These are phyloP conservation scores for Aspergillus thermomutatus DNA, from an alignment of 2,329 filamentous ascomycete genomes.

Conservation along the genomic window DNA sequence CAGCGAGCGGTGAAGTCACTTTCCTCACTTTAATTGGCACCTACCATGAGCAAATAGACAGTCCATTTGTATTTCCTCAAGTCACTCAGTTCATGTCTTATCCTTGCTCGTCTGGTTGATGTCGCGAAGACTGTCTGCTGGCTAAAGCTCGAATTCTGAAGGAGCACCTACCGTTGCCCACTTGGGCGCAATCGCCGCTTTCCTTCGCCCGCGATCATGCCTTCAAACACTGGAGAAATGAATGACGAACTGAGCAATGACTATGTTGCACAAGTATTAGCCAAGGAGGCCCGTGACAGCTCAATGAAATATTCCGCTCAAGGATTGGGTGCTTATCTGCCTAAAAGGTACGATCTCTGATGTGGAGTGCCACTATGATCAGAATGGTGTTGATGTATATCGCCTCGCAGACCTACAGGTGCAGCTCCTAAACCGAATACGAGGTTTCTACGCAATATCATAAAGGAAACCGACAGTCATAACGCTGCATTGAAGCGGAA, in stretches of 20 bases:
- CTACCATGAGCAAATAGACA: not conserved
- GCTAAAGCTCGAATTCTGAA: not conserved
- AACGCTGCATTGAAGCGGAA: conserved; percentile 83
- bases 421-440: conserved; percentile 85
- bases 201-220: conserved; percentile 21
- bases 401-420: conserved; percentile 53
- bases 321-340: conserved; percentile 66
- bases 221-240: conserved; percentile 20
- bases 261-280: conserved; percentile 75
- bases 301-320: conserved; percentile 71
- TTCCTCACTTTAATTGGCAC: not conserved
- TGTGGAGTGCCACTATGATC: conserved; percentile 1
- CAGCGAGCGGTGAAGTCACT: not conserved
- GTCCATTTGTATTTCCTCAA: not conserved
- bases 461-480: conserved; percentile 82
- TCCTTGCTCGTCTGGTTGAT: not conserved
- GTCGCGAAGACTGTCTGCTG: not conserved
- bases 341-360: conserved; percentile 46
- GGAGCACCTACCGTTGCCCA: not conserved
- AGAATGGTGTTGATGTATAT: conserved; percentile 2
- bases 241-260: conserved; percentile 47
- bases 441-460: conserved; percentile 80
- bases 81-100: not conserved
- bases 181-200: not conserved
- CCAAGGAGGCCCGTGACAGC: conserved; percentile 72